phyloP scores from a whole-genome alignment of 1,284 basidiomycete genomes.

The Trichosporon sp. region DNA sequence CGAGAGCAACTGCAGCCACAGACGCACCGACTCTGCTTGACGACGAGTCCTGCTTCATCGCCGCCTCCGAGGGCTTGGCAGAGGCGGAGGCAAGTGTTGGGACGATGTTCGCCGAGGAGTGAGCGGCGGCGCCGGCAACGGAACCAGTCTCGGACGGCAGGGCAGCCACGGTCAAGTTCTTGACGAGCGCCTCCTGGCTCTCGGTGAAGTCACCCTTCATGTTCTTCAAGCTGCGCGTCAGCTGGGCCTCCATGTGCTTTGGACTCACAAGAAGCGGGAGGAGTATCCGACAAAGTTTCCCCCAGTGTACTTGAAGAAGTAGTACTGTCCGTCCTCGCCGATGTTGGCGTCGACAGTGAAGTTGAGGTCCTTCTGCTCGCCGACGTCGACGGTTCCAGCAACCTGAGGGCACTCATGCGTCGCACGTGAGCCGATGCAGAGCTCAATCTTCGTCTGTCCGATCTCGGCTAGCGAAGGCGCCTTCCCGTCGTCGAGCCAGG shows the following conservation, averaged over 20 bases:
- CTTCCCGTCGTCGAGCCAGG: slow-evolving; percentile 67
- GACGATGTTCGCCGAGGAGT: neutral
- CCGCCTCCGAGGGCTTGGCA: neutral
- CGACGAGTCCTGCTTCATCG: neutral
- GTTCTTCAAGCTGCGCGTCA: slow-evolving; percentile 8
- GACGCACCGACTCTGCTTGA: neutral
- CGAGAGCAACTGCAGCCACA: neutral
- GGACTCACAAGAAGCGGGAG: slow-evolving; percentile 24
- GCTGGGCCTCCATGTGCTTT: neutral
- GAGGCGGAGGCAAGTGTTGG: neutral
- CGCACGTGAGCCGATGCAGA: slow-evolving; percentile 62
- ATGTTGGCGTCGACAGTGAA: slow-evolving; percentile 67
- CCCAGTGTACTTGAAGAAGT: slow-evolving; percentile 66
- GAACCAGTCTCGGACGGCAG: neutral
- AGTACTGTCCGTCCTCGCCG: slow-evolving; percentile 62
- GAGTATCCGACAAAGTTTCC: slow-evolving; percentile 8
- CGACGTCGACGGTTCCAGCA: slow-evolving; percentile 65
- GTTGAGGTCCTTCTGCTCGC: slow-evolving; percentile 60
- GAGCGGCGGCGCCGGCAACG: neutral
- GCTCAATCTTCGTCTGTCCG: slow-evolving; percentile 65
- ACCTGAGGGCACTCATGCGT: slow-evolving; percentile 68
- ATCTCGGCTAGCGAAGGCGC: slow-evolving; percentile 64
- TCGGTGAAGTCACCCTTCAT: slow-evolving; percentile 20
- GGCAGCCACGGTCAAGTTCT: neutral
- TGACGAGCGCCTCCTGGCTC: slow-evolving; percentile 7